Conservation (phyloP, 116 monocot genomes). For the Zostera marina region DNA sequence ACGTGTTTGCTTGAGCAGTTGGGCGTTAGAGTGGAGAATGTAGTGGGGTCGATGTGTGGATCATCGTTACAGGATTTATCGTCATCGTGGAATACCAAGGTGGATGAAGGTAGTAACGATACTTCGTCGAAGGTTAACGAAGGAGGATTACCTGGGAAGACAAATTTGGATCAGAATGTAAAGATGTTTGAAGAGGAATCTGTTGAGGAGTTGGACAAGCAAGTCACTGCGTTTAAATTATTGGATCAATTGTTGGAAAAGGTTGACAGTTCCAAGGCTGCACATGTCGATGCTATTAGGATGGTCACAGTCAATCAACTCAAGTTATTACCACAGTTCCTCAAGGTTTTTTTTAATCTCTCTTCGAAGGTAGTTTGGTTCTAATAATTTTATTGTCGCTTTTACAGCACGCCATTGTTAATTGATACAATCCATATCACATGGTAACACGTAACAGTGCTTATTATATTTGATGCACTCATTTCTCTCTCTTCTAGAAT, state of each 20-base stretch:
- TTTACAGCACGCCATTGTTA: too few species aligned
- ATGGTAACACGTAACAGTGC: too few species aligned
- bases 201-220: constrained; percentile 52
- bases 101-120: constrained; percentile 33
- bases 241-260: constrained; percentile 39
- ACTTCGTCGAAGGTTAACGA: constrained; percentile 18
- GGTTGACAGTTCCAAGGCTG: constrained; percentile 13
- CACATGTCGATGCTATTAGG: constrained; percentile 43
- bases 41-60: background rate
- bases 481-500: too few species aligned
- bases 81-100: constrained; percentile 25
- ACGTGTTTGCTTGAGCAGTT: constrained; percentile 18
- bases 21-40: constrained; percentile 9
- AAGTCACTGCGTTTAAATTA: constrained; percentile 70
- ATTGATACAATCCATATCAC: too few species aligned
- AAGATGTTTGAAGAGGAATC: constrained; percentile 52
- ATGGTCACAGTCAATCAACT: constrained; percentile 51
- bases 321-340: constrained; percentile 60
- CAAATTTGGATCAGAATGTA: constrained; percentile 30
- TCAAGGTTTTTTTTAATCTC: constrained; percentile 40
- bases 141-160: constrained; percentile 17
- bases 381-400: background rate
- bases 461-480: too few species aligned
- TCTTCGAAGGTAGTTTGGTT: background rate
- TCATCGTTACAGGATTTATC: background rate